phyloP scores from a whole-genome alignment of 2,329 filamentous ascomycete species.

The Nigrospora oryzae region DNA sequence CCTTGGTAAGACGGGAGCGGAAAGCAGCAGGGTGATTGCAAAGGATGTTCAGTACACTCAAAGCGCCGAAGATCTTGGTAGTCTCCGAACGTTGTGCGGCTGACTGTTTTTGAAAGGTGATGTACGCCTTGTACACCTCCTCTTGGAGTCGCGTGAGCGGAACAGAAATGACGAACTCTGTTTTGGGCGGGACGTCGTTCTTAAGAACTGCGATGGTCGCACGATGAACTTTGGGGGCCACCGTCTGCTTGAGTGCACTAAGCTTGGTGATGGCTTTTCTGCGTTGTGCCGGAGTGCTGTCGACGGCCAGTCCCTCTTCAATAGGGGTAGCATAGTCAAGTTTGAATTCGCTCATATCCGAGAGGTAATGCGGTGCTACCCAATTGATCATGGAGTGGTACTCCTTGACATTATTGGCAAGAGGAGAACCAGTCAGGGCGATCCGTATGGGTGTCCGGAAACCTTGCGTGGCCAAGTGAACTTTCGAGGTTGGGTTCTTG shows the following conservation, averaged over 20 bases:
- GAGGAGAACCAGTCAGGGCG: conserved; percentile 77
- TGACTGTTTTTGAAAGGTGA: conserved; percentile 14
- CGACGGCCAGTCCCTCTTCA: conserved; percentile 56
- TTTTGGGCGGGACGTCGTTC: conserved; percentile 62
- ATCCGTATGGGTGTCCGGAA: conserved; percentile 66
- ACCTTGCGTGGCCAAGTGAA: conserved; percentile 42
- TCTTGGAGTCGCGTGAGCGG: conserved; percentile 59
- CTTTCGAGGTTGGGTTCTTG: conserved; percentile 53
- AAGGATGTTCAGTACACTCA: conserved; percentile 34
- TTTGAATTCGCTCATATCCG: conserved; percentile 58
- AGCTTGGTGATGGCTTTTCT: conserved; percentile 58
- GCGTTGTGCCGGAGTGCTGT: conserved; percentile 49
- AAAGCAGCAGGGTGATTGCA: conserved; percentile 46
- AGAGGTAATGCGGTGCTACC: conserved; percentile 74
- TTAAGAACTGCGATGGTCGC: conserved; percentile 58
- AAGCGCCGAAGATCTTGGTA: conserved; percentile 23
- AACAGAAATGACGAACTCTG: conserved; percentile 73
- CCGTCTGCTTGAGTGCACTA: conserved; percentile 59
- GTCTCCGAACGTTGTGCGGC: background rate
- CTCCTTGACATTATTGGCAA: conserved; percentile 77
- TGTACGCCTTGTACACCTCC: conserved; percentile 47
- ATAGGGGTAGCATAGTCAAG: conserved; percentile 67
- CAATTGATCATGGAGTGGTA: conserved; percentile 85
- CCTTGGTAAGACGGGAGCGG: conserved; percentile 21
- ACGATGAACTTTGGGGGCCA: conserved; percentile 72